Evolutionary conservation across 495 filamentous ascomycete genomes (phyloP), one percentile per base, ranked within the genome.

Genomic region (Xylaria curta): DNA sequence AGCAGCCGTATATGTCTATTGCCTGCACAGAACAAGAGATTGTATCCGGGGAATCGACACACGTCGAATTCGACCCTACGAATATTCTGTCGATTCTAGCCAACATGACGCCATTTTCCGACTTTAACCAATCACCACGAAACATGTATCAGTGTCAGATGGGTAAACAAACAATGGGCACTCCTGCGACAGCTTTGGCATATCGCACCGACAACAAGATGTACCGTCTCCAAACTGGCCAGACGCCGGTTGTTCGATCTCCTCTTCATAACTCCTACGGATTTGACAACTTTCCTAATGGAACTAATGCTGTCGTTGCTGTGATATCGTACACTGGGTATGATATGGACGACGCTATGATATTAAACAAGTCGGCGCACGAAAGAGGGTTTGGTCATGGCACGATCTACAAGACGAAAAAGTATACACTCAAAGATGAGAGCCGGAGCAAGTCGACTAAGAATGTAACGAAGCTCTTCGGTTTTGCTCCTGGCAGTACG

Each of bases 71-170:
- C 77, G 92, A 94, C 70, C 96, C 96, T 15, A 98, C 95, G 66
- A 97, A 98, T 78, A 98, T 99, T 70, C 90, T 99, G 65, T 98
- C 95, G 24, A 99, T 99, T 73, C 86, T 99, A 59, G 96, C 96
- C 73, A 99, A 98, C 84, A 95, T 97, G 92, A 99, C 96, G 3
- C 96, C 96, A 15, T 99, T 98, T 83, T 97, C 96, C 72, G 94
- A 99, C 80, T 97, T 97, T 86, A 99, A 99, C 83, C 96, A 99
- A 81, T 98, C 95, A 38, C 96, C 96, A 15, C 88, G 96, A 86
- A 99, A 99, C 82, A 98, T 99, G 96, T 99, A 99, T 82, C 96
- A 98, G 81, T 97, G 95, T 82, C 96, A 99, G 85, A 99, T 99
- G 96, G 94, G 94, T 81, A 99, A 99, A 81, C 96, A 99, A 84